Percentiles rank a stretch among this genome's conserved stretches.
Conservation (phyloP, 345 rosid genomes). For the Aegle marmelos region DNA sequence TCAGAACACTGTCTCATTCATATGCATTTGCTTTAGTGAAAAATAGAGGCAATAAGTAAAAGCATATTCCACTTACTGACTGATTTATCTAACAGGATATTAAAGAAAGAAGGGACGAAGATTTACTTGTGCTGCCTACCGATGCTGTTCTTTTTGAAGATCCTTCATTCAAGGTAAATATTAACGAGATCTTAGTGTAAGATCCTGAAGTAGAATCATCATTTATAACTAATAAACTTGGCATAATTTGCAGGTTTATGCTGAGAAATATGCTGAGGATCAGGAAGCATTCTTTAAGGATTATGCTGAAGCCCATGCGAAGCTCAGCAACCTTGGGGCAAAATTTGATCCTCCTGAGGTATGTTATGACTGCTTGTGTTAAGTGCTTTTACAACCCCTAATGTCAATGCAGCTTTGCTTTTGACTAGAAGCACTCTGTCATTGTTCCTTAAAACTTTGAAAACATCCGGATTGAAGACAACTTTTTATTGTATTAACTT, state of each 20-base stretch:
- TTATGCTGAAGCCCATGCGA: constrained; percentile 95
- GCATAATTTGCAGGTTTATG: constrained; percentile 56
- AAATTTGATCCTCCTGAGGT: constrained; percentile 98
- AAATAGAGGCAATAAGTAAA: background rate
- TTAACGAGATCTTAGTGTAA: background rate
- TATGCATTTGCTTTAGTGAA: background rate
- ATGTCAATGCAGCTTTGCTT: background rate
- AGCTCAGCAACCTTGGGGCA: constrained; percentile 90
- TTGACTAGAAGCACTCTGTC: background rate
- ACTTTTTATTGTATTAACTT: background rate
- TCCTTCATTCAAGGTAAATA: constrained; percentile 81
- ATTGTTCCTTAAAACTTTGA: background rate
- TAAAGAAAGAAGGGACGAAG: constrained; percentile 71
- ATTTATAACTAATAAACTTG: constrained; percentile 19
- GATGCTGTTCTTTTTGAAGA: constrained; percentile 92
- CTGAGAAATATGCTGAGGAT: constrained; percentile 88
- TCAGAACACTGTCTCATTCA: constrained; percentile 11
- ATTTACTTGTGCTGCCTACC: constrained; percentile 83
- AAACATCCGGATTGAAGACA: background rate
- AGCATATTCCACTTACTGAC: constrained; percentile 6
- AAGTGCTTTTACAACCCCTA: background rate
- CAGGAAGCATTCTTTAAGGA: constrained; percentile 81
- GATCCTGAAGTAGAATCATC: background rate
- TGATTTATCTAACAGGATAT: constrained; percentile 51
- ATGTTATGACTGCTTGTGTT: constrained; percentile 17